A percentile compares a stretch with the other conserved stretches of the same genome.
Evolutionary conservation across 768 basidiomycete genomes (phyloP).

Genomic region (Aureoboletus auriporus): DNA sequence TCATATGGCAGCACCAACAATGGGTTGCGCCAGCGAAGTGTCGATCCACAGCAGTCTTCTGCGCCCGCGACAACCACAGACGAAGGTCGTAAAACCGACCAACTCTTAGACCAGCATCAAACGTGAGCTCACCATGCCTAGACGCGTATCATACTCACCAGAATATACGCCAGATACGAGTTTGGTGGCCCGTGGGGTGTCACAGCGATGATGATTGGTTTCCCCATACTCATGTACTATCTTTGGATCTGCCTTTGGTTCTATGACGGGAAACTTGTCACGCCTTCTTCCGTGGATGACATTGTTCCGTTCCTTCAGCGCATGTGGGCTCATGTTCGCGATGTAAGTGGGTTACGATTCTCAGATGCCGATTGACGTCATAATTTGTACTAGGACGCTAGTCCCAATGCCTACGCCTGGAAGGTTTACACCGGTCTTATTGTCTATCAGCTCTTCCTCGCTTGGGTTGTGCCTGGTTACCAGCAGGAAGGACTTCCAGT

Average conservation of each 20-base stretch:
- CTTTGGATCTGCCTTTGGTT: constrained; percentile 97
- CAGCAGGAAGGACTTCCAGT: constrained; percentile 95
- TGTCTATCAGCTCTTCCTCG: constrained; percentile 85
- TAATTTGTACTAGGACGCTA: constrained; percentile 67
- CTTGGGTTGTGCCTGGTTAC: constrained; percentile 87
- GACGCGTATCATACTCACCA: constrained; percentile 3
- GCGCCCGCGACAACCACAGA: constrained; percentile 44
- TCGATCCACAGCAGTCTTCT: constrained; percentile 5
- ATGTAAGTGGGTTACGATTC: constrained; percentile 43
- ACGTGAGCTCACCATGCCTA: constrained; percentile 34
- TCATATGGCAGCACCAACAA: constrained; percentile 22
- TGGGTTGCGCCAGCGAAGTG: constrained; percentile 30
- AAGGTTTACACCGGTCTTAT: constrained; percentile 88
- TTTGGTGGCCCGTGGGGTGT: constrained; percentile 96
- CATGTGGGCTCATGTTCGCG: constrained; percentile 84
- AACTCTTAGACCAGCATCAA: constrained; percentile 66
- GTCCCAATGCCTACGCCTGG: constrained; percentile 85
- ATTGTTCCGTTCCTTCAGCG: constrained; percentile 70
- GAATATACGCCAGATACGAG: constrained; percentile 62
- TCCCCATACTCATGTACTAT: constrained; percentile 97
- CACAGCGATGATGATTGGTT: constrained; percentile 87
- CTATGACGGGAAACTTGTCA: constrained; percentile 80
- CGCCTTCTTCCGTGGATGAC: constrained; percentile 65
- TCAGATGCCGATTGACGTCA: not conserved
- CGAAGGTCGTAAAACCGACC: constrained; percentile 71